Percentiles rank a stretch among this genome's conserved stretches.
Evolutionary conservation across 73 alveolate genomes (phyloP).

Genomic region (Tetrahymena elliotti): DNA sequence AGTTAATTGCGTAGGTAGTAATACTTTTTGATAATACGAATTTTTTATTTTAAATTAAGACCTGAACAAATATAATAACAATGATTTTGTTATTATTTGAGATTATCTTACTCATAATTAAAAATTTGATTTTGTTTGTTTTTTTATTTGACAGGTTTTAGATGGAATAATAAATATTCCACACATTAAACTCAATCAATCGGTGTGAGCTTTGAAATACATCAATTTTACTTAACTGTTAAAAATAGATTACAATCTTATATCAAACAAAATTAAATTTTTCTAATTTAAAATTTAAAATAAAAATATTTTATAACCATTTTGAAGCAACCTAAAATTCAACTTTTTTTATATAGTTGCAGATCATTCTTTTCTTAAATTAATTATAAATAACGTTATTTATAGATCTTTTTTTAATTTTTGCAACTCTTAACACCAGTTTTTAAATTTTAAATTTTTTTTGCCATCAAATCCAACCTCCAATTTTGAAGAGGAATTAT

Average conservation of each 20-base stretch:
- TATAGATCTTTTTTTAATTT: neutral
- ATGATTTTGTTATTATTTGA: neutral
- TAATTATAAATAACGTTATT: neutral
- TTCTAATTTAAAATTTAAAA: neutral
- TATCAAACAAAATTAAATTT: too few species aligned
- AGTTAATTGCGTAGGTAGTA: neutral
- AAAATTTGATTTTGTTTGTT: neutral
- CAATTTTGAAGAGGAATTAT: too few species aligned
- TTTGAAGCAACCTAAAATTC: neutral
- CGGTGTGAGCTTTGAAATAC: neutral
- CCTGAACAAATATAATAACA: too few species aligned
- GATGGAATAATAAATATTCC: neutral
- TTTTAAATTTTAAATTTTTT: too few species aligned
- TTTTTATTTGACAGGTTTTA: neutral
- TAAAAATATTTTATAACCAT: too few species aligned
- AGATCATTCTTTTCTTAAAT: too few species aligned
- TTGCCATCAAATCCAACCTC: too few species aligned
- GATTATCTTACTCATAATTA: neutral
- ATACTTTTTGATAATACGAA: neutral
- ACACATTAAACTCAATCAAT: neutral
- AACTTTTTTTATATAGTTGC: neutral
- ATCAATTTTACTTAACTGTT: neutral
- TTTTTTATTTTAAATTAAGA: neutral
- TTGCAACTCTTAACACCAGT: neutral
- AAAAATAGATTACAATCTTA: neutral